Evolutionary conservation across 2,329 filamentous ascomycete species (phyloP).

Genomic region (Septoria linicola): DNA sequence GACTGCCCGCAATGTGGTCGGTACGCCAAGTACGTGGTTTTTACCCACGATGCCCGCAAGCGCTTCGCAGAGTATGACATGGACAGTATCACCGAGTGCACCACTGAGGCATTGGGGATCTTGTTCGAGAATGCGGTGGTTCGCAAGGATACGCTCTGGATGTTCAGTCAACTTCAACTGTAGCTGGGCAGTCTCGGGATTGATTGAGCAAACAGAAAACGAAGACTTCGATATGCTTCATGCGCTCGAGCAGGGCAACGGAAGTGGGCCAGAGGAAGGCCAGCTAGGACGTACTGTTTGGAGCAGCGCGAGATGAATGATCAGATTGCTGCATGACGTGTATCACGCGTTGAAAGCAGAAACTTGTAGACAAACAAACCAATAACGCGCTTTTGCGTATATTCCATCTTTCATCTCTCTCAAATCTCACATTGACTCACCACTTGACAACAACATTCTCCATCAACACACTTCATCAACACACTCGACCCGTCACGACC

Average conservation of each 20-base stretch:
- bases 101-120: not conserved
- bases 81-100: not conserved
- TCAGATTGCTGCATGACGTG: not conserved
- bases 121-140: not conserved
- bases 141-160: not conserved
- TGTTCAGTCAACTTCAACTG: no score
- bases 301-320: no score
- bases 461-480: conserved; percentile 9
- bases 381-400: no score
- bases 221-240: no score
- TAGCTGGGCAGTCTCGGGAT: no score
- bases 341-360: not conserved
- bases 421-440: conserved; percentile 1
- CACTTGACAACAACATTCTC: not conserved
- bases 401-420: no score
- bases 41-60: not conserved
- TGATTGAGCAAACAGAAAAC: no score
- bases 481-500: no score
- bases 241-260: not conserved
- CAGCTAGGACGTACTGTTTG: not conserved
- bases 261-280: no score
- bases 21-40: not conserved
- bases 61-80: not conserved
- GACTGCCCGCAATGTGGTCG: not conserved
- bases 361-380: not conserved